Base-by-base conservation (phyloP, 208 protist genomes). In the Crithidia sp. region DNA sequence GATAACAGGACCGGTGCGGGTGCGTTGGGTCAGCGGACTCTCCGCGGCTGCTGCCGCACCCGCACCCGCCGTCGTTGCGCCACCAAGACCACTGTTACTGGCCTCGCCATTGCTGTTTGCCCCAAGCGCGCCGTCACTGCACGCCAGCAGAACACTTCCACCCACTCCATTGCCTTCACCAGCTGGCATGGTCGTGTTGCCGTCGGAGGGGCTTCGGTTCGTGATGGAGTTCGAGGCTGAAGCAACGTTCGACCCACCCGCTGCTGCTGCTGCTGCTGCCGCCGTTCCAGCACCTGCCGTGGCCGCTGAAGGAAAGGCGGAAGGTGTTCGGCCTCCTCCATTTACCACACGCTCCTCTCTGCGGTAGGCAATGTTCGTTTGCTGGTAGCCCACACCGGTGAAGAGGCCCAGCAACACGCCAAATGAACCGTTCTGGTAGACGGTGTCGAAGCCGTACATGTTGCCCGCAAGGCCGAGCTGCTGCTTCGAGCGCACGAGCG, bases 401-500 rank as follows among this genome's bases (percentile, higher is more conserved):
- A 83, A 78, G 50, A 92, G 63, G 14, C 77, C 82, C 7, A 55
- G 75, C 66, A 83, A 71, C 19, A 88, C 67, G 41, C 74, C 74
- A 49, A 92, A 82, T 17, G 53, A 82, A 47, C 68, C 80, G 54
- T 81, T 78, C 17, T 67, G 61, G 71, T 85, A 80, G 14, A 88
- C 65, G 16, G 64, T 45, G 59, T 83, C 61, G 40, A 64, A 66
- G n/a, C 82, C 84, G 64, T 82, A 92, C 50, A 86, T 88, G 54
- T 39, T 70, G 72, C 66, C 72, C 6, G 67, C 66, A 2, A 14
- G 14, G 6, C 36, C 47, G 47, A 62, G 74, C 47, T 67, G 43
- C 12, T 45, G 44, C 39, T 17, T 47, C 17, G 41, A 43, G 49
- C 62, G 44, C 28, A 44, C 50, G 36, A 70, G 17, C 43, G 40